Conservation (phyloP, 2,329 filamentous ascomycete genomes). For the Aspergillus persii region DNA sequence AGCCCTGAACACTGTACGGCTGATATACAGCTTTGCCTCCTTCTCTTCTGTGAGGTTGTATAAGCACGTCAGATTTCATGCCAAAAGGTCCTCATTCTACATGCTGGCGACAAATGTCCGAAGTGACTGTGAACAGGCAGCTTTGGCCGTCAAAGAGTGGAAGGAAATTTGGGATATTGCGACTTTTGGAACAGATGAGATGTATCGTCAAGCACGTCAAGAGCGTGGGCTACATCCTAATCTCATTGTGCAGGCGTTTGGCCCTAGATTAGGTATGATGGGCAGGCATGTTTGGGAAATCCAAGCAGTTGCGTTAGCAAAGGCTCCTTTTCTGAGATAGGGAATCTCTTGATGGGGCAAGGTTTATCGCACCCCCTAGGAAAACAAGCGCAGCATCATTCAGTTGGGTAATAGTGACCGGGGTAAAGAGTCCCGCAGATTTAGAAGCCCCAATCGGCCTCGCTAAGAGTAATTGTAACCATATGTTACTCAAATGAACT, state of each 20-base stretch:
- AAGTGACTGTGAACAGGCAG: conserved; percentile 30
- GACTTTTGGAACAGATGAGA: conserved; percentile 30
- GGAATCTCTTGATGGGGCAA: too few species aligned
- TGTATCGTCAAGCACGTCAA: neutral
- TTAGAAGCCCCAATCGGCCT: too few species aligned
- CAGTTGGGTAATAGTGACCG: too few species aligned
- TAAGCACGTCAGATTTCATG: conserved; percentile 46
- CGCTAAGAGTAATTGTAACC: too few species aligned
- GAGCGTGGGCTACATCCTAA: conserved; percentile 16
- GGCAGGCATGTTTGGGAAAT: conserved; percentile 35
- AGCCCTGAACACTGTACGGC: conserved; percentile 33
- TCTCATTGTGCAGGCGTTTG: conserved; percentile 38
- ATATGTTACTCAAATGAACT: too few species aligned
- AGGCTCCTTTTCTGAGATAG: conserved; percentile 7
- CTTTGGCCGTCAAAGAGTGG: conserved; percentile 40
- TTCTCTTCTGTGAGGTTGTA: conserved; percentile 46
- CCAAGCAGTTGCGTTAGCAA: conserved; percentile 10
- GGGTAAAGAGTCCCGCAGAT: too few species aligned
- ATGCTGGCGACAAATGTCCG: conserved; percentile 49
- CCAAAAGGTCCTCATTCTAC: conserved; percentile 53
- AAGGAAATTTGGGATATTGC: conserved; percentile 25
- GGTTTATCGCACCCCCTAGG: too few species aligned
- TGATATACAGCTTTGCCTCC: conserved; percentile 41
- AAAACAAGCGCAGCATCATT: too few species aligned
- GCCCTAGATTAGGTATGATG: conserved; percentile 29